Percentiles rank a stretch among this genome's conserved stretches.
Evolutionary conservation across 352 stramenopile species (phyloP).

Genomic region (Globisporangium emineosum): DNA sequence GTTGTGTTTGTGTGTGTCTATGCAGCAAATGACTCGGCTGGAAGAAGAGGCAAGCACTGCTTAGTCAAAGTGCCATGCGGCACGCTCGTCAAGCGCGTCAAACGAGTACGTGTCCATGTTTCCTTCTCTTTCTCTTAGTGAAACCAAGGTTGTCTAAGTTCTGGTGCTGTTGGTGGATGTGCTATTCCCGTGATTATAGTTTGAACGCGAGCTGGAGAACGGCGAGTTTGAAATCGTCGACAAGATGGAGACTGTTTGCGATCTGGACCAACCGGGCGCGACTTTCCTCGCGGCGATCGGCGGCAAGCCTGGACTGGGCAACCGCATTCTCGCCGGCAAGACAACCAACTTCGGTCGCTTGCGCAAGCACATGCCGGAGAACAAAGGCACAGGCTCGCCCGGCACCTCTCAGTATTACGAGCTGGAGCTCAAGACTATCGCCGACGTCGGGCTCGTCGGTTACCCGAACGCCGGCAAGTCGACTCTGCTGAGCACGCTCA

Average conservation of each 20-base stretch:
- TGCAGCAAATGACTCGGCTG: conserved; percentile 74
- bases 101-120: conserved; percentile 56
- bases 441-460: conserved; percentile 97
- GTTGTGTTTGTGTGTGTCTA: conserved; percentile 9
- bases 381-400: conserved; percentile 80
- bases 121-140: not conserved
- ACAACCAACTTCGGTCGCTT: conserved; percentile 78
- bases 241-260: conserved; percentile 66
- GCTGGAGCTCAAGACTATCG: conserved; percentile 98
- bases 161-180: not conserved
- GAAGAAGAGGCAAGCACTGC: conserved; percentile 75
- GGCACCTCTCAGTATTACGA: conserved; percentile 94
- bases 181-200: conserved; percentile 23
- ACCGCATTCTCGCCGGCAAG: conserved; percentile 82
- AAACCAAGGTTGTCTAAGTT: not conserved
- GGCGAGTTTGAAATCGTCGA: conserved; percentile 84
- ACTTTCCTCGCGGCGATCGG: conserved; percentile 73
- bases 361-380: conserved; percentile 83
- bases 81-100: conserved; percentile 85
- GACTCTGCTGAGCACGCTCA: conserved; percentile 93
- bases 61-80: conserved; percentile 82
- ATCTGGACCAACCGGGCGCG: conserved; percentile 72
- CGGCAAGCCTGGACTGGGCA: conserved; percentile 81
- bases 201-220: conserved; percentile 67
- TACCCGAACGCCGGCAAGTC: conserved; percentile 99